Evolutionary conservation across 768 basidiomycete species (phyloP).

Genomic region (Infundibulicybe gibba): DNA sequence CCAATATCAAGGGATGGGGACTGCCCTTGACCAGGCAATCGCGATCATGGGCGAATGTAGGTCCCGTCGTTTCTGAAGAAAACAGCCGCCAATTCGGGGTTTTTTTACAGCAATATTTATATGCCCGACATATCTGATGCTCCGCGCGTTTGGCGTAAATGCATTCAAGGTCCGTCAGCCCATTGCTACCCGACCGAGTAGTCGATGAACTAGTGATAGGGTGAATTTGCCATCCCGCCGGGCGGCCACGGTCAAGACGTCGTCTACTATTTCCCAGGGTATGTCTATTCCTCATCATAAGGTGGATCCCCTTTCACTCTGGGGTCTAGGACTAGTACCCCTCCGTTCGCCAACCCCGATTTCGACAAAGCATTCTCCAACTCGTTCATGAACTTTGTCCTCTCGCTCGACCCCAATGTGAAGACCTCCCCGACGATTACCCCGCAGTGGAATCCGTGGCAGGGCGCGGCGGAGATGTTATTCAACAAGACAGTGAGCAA

Average conservation of each 20-base stretch:
- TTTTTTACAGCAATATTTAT: constrained; percentile 34
- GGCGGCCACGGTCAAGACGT: constrained; percentile 33
- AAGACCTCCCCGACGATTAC: neutral
- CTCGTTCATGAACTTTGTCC: constrained; percentile 5
- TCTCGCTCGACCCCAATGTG: constrained; percentile 22
- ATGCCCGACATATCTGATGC: constrained; percentile 39
- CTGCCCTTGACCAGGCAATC: constrained; percentile 25
- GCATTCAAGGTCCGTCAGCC: constrained; percentile 27
- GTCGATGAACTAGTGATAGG: constrained; percentile 15
- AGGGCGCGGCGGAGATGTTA: constrained; percentile 31
- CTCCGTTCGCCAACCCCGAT: constrained; percentile 25
- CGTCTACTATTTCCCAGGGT: constrained; percentile 38
- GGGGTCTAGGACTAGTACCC: constrained; percentile 9
- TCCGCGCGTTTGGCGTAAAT: constrained; percentile 22
- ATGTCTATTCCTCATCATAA: constrained; percentile 8
- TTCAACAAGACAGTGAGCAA: constrained; percentile 35
- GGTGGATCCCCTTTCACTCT: neutral
- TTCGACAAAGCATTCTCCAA: constrained; percentile 10
- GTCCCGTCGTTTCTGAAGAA: neutral
- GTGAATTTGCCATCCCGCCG: constrained; percentile 41
- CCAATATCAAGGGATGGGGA: constrained; percentile 27
- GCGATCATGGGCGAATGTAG: constrained; percentile 37
- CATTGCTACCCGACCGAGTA: neutral
- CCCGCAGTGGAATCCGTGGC: too few relatives aligned
- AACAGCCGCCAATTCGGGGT: neutral